These are phyloP conservation scores for Lanmaoa rubissima DNA, from an alignment of 768 basidiomycete species.

Conservation along the genomic window DNA sequence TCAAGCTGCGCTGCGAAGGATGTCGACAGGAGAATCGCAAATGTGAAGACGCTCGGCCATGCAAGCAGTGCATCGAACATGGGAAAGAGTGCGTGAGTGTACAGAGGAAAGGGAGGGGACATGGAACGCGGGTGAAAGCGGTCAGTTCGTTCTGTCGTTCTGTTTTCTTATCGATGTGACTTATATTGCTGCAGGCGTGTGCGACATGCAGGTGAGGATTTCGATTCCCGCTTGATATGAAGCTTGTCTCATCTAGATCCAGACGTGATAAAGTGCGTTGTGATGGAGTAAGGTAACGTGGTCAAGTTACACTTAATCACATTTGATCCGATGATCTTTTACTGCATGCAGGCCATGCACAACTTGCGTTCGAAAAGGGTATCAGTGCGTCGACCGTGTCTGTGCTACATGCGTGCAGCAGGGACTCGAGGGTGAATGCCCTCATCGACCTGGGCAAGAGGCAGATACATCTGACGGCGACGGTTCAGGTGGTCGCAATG, in stretches of 20 bases:
- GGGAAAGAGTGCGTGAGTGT: conserved; percentile 48
- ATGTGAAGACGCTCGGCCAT: conserved; percentile 61
- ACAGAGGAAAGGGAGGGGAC: conserved; percentile 53
- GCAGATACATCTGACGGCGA: conserved; percentile 29
- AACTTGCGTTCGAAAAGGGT: conserved; percentile 49
- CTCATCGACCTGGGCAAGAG: conserved; percentile 34
- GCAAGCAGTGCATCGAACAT: conserved; percentile 47
- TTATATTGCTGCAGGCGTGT: conserved; percentile 46
- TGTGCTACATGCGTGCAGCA: conserved; percentile 45
- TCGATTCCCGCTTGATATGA: conserved; percentile 4
- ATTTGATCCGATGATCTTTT: conserved; percentile 4
- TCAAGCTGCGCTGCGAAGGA: conserved; percentile 57
- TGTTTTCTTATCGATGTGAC: conserved; percentile 6
- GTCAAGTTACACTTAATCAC: background rate
- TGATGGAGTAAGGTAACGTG: conserved; percentile 51
- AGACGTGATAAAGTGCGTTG: conserved; percentile 66
- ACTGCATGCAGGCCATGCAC: conserved; percentile 44
- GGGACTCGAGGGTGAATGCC: conserved; percentile 46
- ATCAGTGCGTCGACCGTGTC: conserved; percentile 50
- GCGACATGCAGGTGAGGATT: conserved; percentile 52
- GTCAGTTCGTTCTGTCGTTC: conserved; percentile 36
- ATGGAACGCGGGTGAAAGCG: conserved; percentile 59
- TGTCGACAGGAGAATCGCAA: conserved; percentile 55
- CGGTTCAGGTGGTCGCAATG: conserved; percentile 3
- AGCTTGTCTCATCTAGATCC: conserved; percentile 15